Percentiles rank a stretch among this genome's conserved stretches.
phyloP scores from a whole-genome alignment of 176 grass and related monocot genomes.

The Secale cereale region DNA sequence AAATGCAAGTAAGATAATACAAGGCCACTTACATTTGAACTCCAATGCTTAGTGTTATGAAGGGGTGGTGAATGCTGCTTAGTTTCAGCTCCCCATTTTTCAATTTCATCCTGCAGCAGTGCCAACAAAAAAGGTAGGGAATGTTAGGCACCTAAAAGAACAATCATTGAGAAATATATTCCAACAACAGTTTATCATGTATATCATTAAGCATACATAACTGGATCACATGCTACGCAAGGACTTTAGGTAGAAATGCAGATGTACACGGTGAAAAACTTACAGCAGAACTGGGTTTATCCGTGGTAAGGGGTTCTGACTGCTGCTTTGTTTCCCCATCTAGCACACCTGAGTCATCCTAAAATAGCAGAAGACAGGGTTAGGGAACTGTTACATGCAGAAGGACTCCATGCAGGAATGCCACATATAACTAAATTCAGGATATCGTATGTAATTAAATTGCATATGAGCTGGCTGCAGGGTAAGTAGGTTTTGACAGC shows the following conservation, averaged over 20 bases:
- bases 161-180: background rate
- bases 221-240: background rate
- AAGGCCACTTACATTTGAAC: conserved; percentile 29
- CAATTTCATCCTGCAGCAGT: conserved; percentile 4
- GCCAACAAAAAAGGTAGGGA: conserved; percentile 18
- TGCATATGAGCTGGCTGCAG: background rate
- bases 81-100: conserved; percentile 10
- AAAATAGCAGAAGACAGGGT: background rate
- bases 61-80: conserved; percentile 2
- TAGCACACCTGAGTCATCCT: conserved; percentile 16
- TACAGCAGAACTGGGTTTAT: conserved; percentile 21
- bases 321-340: conserved; percentile 2
- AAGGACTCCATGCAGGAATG: background rate
- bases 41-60: background rate
- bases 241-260: background rate
- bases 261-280: background rate
- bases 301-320: conserved; percentile 14
- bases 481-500: background rate
- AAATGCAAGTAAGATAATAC: background rate
- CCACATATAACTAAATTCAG: background rate
- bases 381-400: background rate
- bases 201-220: background rate
- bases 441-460: background rate
- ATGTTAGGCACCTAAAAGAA: background rate
- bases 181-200: background rate